These are phyloP conservation scores for Glycine tomentella DNA, from an alignment of 306 rosid genomes.

Conservation along the genomic window DNA sequence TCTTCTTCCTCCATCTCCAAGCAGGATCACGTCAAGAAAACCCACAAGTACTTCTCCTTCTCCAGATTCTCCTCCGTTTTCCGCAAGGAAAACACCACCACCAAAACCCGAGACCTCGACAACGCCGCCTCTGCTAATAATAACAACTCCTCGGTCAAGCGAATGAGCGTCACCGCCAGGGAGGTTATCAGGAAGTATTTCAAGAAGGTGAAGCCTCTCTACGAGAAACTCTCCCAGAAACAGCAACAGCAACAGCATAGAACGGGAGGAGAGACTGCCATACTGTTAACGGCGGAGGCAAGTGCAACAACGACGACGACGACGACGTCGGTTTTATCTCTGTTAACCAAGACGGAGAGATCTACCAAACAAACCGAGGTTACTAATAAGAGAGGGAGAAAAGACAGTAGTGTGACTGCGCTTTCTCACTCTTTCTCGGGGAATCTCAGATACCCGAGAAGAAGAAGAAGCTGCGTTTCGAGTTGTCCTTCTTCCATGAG, in stretches of 20 bases:
- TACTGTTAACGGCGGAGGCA: too few species aligned
- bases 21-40: neutral
- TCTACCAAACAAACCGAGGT: conserved; percentile 37
- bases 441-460: conserved; percentile 75
- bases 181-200: conserved; percentile 83
- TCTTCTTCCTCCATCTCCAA: too few species aligned
- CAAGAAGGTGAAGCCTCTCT: conserved; percentile 85
- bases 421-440: conserved; percentile 90
- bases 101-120: neutral
- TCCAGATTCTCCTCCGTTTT: conserved; percentile 88
- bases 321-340: conserved; percentile 31
- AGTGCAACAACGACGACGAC: neutral
- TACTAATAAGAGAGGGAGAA: conserved; percentile 25
- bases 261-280: too few species aligned
- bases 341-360: conserved; percentile 49
- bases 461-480: conserved; percentile 65
- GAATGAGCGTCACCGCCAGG: conserved; percentile 68
- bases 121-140: too few species aligned
- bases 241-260: conserved; percentile 26
- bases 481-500: conserved; percentile 94
- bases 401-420: conserved; percentile 33
- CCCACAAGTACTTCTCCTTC: conserved; percentile 68
- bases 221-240: conserved; percentile 72
- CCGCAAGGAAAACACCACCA: conserved; percentile 37
- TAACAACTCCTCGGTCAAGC: conserved; percentile 45